Evolutionary conservation across 345 rosid genomes (phyloP), one percentile per base, ranked within the genome.

Genomic region (Rhizophora mangle): DNA sequence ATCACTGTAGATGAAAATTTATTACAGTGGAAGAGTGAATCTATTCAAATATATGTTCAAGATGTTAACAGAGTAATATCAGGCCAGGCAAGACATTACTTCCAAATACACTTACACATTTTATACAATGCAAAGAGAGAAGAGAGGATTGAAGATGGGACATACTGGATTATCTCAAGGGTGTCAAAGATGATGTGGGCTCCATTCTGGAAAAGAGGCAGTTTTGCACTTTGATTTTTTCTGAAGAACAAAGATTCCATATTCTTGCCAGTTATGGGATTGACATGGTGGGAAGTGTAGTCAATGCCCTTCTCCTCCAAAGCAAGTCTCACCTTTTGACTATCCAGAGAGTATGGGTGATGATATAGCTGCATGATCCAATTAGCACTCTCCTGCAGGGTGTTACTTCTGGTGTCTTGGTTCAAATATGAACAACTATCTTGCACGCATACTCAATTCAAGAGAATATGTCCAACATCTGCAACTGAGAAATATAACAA

Each of bases 221-320:
- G 89, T 71, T 74, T 89, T 0, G 86, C 95, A 59, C 72, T 83
- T 0, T 84, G 86, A 73, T 91, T 94, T 85, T 78, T 87, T 77
- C 86, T 79, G 74, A 91, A 94, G 82, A 91, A 85, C n/a, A 85
- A 87, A n/a, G 93, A 64, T 63, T 84, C 89, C 90, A 91, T 86
- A 72, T 87, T 88, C 85, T 89, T 87, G 73, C 91, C 97, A 5
- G 86, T 85, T 65, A 87, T 71, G 32, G 97, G 96, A 76, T 87
- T 94, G 66, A 83, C 90, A 88, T 87, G 98, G 82, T 83, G 82
- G 8, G 96, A 93, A 63, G 97, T 89, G 80, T 94, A 94, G 69
- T 91, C 98, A 31, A 94, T 81, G 64, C 88, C 89, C 81, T 88
- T 89, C 86, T 93, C 98, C 80, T 94, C 98, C 82, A 88, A 79